Percentiles rank a stretch among this genome's conserved stretches.
Evolutionary conservation across 768 basidiomycete genomes (phyloP).

Genomic region (Harrya chromipes): DNA sequence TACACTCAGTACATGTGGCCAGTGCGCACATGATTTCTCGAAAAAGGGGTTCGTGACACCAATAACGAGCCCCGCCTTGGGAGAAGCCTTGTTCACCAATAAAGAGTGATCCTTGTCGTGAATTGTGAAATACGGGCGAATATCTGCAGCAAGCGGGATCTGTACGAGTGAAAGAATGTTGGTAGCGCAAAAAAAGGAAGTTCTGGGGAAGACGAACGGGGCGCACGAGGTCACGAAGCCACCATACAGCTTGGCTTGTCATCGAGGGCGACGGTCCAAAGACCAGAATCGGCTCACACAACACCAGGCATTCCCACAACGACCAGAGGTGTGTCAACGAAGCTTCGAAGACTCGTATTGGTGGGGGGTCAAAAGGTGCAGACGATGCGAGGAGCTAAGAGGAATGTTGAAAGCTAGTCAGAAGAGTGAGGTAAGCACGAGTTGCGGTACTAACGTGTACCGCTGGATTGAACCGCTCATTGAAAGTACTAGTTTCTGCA

Average conservation of each 20-base stretch:
- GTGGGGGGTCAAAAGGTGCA: slow-evolving; percentile 54
- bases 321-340: slow-evolving; percentile 71
- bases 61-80: slow-evolving; percentile 69
- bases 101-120: slow-evolving; percentile 81
- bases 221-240: slow-evolving; percentile 81
- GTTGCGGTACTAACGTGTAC: slow-evolving; percentile 40
- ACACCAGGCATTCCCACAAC: slow-evolving; percentile 89
- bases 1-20: slow-evolving; percentile 80
- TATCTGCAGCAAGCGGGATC: slow-evolving; percentile 83
- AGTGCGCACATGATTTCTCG: slow-evolving; percentile 73
- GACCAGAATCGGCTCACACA: slow-evolving; percentile 87
- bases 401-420: neutral
- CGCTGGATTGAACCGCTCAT: slow-evolving; percentile 50
- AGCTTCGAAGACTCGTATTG: slow-evolving; percentile 60
- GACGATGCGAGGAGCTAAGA: slow-evolving; percentile 68
- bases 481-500: slow-evolving; percentile 48
- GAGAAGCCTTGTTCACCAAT: slow-evolving; percentile 80
- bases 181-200: neutral
- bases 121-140: slow-evolving; percentile 94
- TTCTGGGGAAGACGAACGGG: slow-evolving; percentile 51
- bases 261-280: slow-evolving; percentile 76
- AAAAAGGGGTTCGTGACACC: slow-evolving; percentile 92
- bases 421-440: neutral
- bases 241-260: slow-evolving; percentile 89
- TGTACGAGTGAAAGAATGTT: slow-evolving; percentile 26